Percentiles rank a stretch among this genome's conserved stretches.
Conservation (phyloP, 2,329 filamentous ascomycete species). For the Aspergillus sp. region DNA sequence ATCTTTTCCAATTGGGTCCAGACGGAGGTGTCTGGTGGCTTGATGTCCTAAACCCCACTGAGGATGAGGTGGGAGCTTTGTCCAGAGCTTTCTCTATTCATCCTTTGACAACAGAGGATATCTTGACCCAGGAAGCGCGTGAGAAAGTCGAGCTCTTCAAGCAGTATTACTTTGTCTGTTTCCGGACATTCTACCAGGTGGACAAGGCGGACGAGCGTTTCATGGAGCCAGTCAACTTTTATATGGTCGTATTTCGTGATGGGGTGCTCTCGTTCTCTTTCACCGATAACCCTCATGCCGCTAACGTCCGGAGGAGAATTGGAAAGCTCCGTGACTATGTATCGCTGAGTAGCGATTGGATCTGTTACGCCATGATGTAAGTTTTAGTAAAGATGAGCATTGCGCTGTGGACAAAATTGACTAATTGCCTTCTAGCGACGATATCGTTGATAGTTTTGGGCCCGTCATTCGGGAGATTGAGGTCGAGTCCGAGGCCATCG, state of each 20-base stretch:
- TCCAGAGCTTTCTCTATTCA: slow-evolving; percentile 96
- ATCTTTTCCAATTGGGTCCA: slow-evolving; percentile 73
- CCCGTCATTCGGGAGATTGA: slow-evolving; percentile 87
- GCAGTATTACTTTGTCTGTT: slow-evolving; percentile 97
- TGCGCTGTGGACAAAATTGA: neutral
- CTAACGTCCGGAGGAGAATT: slow-evolving; percentile 88
- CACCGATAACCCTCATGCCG: slow-evolving; percentile 79
- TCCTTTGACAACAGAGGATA: slow-evolving; percentile 93
- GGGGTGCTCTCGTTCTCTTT: slow-evolving; percentile 96
- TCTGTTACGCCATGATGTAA: slow-evolving; percentile 96
- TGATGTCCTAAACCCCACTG: slow-evolving; percentile 85
- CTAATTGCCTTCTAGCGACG: slow-evolving; percentile 61
- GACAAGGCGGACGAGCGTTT: slow-evolving; percentile 78
- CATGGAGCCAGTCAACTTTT: slow-evolving; percentile 93
- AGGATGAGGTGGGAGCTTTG: slow-evolving; percentile 82
- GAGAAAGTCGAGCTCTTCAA: slow-evolving; percentile 99
- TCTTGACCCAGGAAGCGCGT: slow-evolving; percentile 88
- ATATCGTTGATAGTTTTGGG: slow-evolving; percentile 95
- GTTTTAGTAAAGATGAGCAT: slow-evolving; percentile 33
- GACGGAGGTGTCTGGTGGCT: slow-evolving; percentile 96
- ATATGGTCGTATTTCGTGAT: slow-evolving; percentile 94
- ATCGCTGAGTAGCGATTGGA: slow-evolving; percentile 93
- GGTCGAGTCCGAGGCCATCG: slow-evolving; percentile 84
- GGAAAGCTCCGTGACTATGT: slow-evolving; percentile 92
- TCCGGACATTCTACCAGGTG: slow-evolving; percentile 86